Conservation (phyloP, 805 yeast species). For the Saccharomycopsis babjevae region DNA sequence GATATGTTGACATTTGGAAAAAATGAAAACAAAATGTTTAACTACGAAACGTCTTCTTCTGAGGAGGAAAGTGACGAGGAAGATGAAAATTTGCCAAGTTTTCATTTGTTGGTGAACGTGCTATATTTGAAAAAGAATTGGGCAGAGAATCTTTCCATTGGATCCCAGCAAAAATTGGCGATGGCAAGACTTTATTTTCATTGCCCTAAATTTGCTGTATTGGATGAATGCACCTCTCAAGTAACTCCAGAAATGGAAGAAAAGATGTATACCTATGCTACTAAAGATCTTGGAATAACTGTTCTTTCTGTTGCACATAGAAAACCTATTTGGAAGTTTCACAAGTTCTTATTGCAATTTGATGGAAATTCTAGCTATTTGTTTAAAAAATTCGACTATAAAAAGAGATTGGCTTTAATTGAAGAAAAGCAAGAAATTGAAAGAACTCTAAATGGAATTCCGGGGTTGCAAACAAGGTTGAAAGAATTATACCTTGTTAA, state of each 20-base stretch:
- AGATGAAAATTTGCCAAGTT: slow-evolving; percentile 5
- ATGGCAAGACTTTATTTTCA: slow-evolving; percentile 90
- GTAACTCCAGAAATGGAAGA: slow-evolving; percentile 87
- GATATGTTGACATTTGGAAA: slow-evolving; percentile 24
- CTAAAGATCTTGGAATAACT: slow-evolving; percentile 63
- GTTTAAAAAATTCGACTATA: slow-evolving; percentile 58
- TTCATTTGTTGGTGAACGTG: slow-evolving; percentile 8
- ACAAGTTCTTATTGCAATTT: slow-evolving; percentile 69
- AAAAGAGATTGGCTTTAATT: slow-evolving; percentile 60
- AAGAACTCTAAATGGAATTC: slow-evolving; percentile 58
- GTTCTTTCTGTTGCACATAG: slow-evolving; percentile 87
- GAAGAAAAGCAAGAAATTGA: slow-evolving; percentile 69
- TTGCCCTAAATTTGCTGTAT: slow-evolving; percentile 83
- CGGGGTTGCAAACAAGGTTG: slow-evolving; percentile 55
- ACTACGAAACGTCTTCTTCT: not conserved
- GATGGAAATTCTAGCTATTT: slow-evolving; percentile 72
- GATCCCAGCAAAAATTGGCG: slow-evolving; percentile 89
- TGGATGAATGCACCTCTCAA: slow-evolving; percentile 94
- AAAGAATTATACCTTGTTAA: slow-evolving; percentile 49
- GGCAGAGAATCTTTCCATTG: slow-evolving; percentile 81
- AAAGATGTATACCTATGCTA: slow-evolving; percentile 75
- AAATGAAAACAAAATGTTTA: not conserved
- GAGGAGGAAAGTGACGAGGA: slow-evolving; percentile 10
- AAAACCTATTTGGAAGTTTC: slow-evolving; percentile 88
- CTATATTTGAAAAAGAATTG: slow-evolving; percentile 55